Percentiles rank a stretch among this genome's conserved stretches.
phyloP scores from a whole-genome alignment of 1,284 basidiomycete genomes.

The Boletus semigastroideus region DNA sequence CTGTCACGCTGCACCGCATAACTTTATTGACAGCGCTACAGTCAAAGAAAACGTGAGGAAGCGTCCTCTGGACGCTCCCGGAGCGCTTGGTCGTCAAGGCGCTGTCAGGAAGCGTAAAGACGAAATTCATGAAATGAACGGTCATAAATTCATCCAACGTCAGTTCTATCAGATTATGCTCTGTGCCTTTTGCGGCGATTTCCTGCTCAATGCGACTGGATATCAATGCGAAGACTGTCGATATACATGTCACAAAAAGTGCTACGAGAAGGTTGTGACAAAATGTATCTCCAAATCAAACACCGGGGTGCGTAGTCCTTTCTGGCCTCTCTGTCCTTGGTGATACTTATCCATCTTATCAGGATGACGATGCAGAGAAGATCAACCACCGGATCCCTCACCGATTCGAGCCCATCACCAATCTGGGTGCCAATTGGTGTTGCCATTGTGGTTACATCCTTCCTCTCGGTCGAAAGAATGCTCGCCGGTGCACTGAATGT shows the following conservation, averaged over 20 bases:
- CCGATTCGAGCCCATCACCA: constrained; percentile 96
- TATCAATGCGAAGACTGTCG: constrained; percentile 99
- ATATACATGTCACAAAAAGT: constrained; percentile 99
- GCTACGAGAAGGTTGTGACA: constrained; percentile 98
- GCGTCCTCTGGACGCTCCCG: constrained; percentile 85
- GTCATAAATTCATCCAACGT: constrained; percentile 95
- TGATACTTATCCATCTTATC: constrained; percentile 39
- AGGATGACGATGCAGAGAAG: constrained; percentile 98
- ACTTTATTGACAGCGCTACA: constrained; percentile 35
- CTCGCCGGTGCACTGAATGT: constrained; percentile 94
- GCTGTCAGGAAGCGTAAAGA: constrained; percentile 97
- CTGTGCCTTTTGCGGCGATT: constrained; percentile 97
- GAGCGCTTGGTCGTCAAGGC: constrained; percentile 95
- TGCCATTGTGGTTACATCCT: constrained; percentile 99
- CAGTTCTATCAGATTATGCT: constrained; percentile 99
- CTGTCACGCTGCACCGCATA: not conserved
- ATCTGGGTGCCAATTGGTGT: constrained; percentile 98
- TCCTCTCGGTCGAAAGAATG: constrained; percentile 95
- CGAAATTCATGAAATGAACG: constrained; percentile 99
- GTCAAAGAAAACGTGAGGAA: constrained; percentile 97
- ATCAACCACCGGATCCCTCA: constrained; percentile 99
- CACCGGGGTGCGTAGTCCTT: constrained; percentile 68
- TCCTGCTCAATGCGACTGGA: constrained; percentile 94
- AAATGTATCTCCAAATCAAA: constrained; percentile 99
- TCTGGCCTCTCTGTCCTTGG: constrained; percentile 8